A percentile compares a stretch with the other conserved stretches of the same genome.
phyloP scores from a whole-genome alignment of 345 rosid species.

The Citrus unshiu region DNA sequence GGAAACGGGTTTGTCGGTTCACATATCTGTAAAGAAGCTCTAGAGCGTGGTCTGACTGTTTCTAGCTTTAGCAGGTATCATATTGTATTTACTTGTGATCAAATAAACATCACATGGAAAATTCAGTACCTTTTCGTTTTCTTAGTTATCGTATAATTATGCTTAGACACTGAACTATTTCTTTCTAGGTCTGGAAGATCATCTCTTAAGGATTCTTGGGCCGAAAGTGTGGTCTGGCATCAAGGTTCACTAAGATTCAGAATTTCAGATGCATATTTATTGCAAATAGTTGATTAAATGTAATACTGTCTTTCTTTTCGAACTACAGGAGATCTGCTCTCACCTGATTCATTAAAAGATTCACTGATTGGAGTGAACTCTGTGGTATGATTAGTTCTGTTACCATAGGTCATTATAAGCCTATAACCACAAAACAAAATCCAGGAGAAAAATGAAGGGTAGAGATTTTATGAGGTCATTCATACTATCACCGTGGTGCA shows the following conservation, averaged over 20 bases:
- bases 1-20: conserved; percentile 45
- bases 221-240: conserved; percentile 48
- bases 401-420: neutral
- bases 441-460: neutral
- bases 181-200: conserved; percentile 52
- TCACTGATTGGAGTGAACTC: conserved; percentile 49
- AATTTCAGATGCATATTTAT: neutral
- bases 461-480: neutral
- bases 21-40: conserved; percentile 34
- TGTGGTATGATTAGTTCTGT: conserved; percentile 41
- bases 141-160: neutral
- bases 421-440: neutral
- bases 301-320: neutral
- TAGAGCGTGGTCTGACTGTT: conserved; percentile 25
- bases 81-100: conserved; percentile 1
- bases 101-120: neutral
- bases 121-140: neutral
- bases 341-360: conserved; percentile 47
- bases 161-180: neutral
- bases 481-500: neutral
- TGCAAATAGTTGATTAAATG: neutral
- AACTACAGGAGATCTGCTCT: conserved; percentile 52
- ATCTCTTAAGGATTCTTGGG: conserved; percentile 53
- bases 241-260: conserved; percentile 27
- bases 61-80: conserved; percentile 41